Evolutionary conservation across 2,329 filamentous ascomycete genomes (phyloP).

Genomic region (Talaromyces sp.): DNA sequence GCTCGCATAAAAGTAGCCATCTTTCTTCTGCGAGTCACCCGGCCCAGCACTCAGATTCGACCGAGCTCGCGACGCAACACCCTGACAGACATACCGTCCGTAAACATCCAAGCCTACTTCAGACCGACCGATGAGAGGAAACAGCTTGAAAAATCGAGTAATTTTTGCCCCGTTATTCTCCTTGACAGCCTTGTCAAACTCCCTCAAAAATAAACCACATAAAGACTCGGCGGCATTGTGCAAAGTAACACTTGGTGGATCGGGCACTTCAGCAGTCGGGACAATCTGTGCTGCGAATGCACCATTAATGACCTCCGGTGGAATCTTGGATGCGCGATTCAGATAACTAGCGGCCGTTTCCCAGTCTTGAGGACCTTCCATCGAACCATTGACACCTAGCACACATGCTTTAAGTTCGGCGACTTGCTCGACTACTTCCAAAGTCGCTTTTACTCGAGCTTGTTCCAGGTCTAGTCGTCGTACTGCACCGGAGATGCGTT

Average conservation of each 20-base stretch:
- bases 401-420: conserved; percentile 96
- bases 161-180: conserved; percentile 87
- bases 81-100: conserved; percentile 91
- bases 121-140: conserved; percentile 84
- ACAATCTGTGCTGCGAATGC: conserved; percentile 89
- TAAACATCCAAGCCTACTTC: conserved; percentile 93
- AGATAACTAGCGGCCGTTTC: conserved; percentile 92
- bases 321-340: conserved; percentile 75
- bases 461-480: conserved; percentile 88
- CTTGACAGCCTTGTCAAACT: conserved; percentile 87
- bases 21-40: conserved; percentile 59
- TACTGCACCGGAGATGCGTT: conserved; percentile 80
- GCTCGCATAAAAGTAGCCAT: conserved; percentile 87
- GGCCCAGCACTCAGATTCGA: conserved; percentile 70
- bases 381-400: conserved; percentile 87
- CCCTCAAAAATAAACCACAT: conserved; percentile 83
- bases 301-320: conserved; percentile 73
- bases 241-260: conserved; percentile 81
- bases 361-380: conserved; percentile 98
- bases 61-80: conserved; percentile 80
- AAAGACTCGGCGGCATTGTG: conserved; percentile 84
- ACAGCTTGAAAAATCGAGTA: conserved; percentile 96
- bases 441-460: conserved; percentile 80
- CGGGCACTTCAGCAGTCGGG: conserved; percentile 91
- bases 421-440: conserved; percentile 92